A percentile compares a stretch with the other conserved stretches of the same genome.
Evolutionary conservation across 345 rosid species (phyloP).

Genomic region (Lepidium africanum): DNA sequence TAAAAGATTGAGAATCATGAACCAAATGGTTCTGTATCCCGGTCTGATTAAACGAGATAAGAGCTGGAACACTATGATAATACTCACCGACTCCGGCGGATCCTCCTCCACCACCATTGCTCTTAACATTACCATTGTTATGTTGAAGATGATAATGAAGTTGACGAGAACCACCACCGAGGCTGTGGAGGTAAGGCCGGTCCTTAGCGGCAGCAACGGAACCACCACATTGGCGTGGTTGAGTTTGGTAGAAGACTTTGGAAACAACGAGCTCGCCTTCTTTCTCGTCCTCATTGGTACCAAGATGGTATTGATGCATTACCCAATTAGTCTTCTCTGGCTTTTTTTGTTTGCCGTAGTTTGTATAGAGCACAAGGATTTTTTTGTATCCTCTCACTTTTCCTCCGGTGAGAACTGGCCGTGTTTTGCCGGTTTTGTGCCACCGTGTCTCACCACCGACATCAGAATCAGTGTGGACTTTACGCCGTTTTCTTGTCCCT

Average conservation of each 20-base stretch:
- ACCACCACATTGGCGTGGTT: slow-evolving; percentile 83
- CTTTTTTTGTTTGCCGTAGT: slow-evolving; percentile 87
- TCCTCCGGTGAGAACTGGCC: slow-evolving; percentile 57
- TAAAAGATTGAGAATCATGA: slow-evolving; percentile 55
- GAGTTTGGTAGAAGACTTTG: slow-evolving; percentile 94
- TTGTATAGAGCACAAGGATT: slow-evolving; percentile 91
- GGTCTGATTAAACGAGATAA: slow-evolving; percentile 60
- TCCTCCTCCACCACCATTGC: slow-evolving; percentile 17
- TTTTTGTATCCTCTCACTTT: slow-evolving; percentile 82
- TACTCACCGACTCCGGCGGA: slow-evolving; percentile 35
- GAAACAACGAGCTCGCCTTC: slow-evolving; percentile 97
- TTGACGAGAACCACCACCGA: slow-evolving; percentile 17
- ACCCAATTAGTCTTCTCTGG: slow-evolving; percentile 98
- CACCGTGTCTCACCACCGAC: slow-evolving; percentile 84
- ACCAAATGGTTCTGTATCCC: slow-evolving; percentile 55
- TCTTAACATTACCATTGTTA: slow-evolving; percentile 32
- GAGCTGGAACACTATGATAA: slow-evolving; percentile 41
- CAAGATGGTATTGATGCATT: slow-evolving; percentile 97
- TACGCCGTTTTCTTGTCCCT: slow-evolving; percentile 87
- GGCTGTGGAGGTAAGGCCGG: slow-evolving; percentile 14
- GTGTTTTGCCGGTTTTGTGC: slow-evolving; percentile 97
- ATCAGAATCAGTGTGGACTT: slow-evolving; percentile 69
- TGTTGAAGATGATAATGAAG: slow-evolving; percentile 31
- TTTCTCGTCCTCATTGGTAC: slow-evolving; percentile 79
- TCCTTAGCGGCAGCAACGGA: slow-evolving; percentile 25